Percentiles rank a stretch among this genome's conserved stretches.
Evolutionary conservation across 2,329 filamentous ascomycete species (phyloP).

Genomic region (Fusarium illudens): DNA sequence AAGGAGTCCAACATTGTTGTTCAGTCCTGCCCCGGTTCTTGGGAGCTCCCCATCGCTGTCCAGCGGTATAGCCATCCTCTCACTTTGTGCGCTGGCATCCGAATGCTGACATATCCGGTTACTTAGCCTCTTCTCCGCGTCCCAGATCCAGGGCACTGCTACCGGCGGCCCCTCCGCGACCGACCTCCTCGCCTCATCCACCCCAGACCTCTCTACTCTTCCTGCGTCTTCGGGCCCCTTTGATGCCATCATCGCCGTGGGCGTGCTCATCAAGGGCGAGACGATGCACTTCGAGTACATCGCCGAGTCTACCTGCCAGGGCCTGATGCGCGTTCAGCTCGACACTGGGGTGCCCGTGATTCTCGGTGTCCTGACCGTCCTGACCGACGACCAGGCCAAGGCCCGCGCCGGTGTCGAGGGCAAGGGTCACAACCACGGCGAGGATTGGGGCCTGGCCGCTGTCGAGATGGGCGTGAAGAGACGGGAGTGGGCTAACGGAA

Average conservation of each 20-base stretch:
- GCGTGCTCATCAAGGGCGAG: conserved; percentile 96
- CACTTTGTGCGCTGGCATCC: conserved; percentile 2
- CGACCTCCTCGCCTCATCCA: conserved; percentile 76
- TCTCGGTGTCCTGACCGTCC: conserved; percentile 89
- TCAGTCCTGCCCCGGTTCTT: conserved; percentile 90
- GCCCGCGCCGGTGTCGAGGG: conserved; percentile 79
- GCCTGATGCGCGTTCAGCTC: conserved; percentile 92
- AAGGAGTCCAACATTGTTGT: conserved; percentile 87
- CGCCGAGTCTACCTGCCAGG: conserved; percentile 86
- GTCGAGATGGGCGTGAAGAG: conserved; percentile 94
- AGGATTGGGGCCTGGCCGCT: conserved; percentile 94
- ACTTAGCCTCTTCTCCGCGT: conserved; percentile 80
- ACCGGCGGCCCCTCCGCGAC: conserved; percentile 71
- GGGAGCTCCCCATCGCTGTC: conserved; percentile 91
- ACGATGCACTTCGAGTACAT: conserved; percentile 99
- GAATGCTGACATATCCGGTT: conserved; percentile 22
- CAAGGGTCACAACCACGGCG: conserved; percentile 86
- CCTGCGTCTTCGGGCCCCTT: conserved; percentile 69
- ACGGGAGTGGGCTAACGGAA: conserved; percentile 81
- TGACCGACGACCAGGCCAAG: conserved; percentile 87
- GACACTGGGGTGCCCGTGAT: conserved; percentile 90
- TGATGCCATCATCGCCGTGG: conserved; percentile 93
- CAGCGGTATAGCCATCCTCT: conserved; percentile 69
- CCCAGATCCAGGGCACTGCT: conserved; percentile 80
- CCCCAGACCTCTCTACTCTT: conserved; percentile 70